Conservation (phyloP, 768 basidiomycete genomes). For the Termitomyces sp. region DNA sequence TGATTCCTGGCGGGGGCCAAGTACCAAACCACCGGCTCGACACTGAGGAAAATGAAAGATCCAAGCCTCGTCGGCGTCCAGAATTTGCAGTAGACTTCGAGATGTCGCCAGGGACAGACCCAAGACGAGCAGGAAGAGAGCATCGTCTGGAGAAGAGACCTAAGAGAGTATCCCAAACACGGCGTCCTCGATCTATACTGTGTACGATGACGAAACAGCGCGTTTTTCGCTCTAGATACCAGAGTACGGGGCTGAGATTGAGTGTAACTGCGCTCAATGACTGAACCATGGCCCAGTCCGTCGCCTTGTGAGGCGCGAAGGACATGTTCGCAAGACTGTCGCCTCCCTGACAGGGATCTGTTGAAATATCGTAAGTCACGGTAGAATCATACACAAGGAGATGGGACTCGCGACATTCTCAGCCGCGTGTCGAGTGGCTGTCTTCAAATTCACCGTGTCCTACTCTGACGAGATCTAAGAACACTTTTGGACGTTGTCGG, state of each 20-base stretch:
- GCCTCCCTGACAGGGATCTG: neutral
- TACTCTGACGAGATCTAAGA: neutral
- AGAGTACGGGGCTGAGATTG: neutral
- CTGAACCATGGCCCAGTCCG: too few relatives aligned
- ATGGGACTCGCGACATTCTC: neutral
- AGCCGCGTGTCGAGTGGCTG: neutral
- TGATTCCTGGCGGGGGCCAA: neutral
- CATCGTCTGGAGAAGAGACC: conserved; percentile 8
- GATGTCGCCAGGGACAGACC: neutral
- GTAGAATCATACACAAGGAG: neutral
- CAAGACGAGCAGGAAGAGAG: neutral
- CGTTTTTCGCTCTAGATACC: conserved; percentile 2
- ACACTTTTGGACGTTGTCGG: neutral
- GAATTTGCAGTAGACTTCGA: neutral
- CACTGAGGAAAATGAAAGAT: conserved; percentile 6
- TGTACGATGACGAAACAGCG: conserved; percentile 6
- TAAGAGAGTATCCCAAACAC: conserved; percentile 7
- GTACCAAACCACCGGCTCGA: conserved; percentile 7
- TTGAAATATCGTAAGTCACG: neutral
- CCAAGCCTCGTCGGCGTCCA: conserved; percentile 12
- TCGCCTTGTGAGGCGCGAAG: neutral
- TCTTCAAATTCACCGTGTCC: neutral
- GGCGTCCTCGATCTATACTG: conserved; percentile 3
- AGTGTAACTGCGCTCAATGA: neutral
- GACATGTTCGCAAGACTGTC: neutral